These are phyloP conservation scores for Penicillium verrucosum DNA, from an alignment of 2,329 filamentous ascomycete genomes.

Conservation along the genomic window DNA sequence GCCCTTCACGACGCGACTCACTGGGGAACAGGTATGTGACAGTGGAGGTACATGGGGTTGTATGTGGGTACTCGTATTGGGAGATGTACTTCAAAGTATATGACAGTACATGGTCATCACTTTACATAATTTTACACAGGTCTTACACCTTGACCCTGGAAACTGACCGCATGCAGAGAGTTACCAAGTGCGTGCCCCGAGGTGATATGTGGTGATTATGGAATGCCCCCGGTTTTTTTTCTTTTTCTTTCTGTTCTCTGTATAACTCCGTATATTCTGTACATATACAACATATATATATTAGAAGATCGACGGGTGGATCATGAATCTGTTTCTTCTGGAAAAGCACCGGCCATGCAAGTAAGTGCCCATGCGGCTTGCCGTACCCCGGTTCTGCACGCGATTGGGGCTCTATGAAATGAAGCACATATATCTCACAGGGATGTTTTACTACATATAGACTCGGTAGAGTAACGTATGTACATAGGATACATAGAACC, in stretches of 20 bases:
- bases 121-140: conserved; percentile 15
- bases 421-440: background rate
- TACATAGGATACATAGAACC: background rate
- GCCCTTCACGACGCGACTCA: conserved; percentile 26
- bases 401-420: conserved; percentile 2
- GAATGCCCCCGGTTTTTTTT: conserved; percentile 17
- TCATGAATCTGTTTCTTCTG: conserved; percentile 3
- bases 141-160: conserved; percentile 15
- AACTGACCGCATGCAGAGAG: conserved; percentile 26
- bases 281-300: background rate
- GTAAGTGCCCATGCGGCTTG: conserved; percentile 3
- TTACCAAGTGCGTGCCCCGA: conserved; percentile 25
- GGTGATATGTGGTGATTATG: background rate
- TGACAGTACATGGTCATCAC: conserved; percentile 19
- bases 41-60: background rate
- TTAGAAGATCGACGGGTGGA: conserved; percentile 6
- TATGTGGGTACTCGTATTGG: background rate
- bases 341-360: conserved; percentile 12
- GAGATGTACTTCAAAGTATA: conserved; percentile 18
- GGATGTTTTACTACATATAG: background rate
- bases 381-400: conserved; percentile 3
- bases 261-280: background rate
- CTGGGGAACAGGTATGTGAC: conserved; percentile 10
- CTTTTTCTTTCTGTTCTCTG: background rate
- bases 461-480: background rate